Evolutionary conservation across 495 filamentous ascomycete species (phyloP).

Genomic region (Neurospora cerealis): DNA sequence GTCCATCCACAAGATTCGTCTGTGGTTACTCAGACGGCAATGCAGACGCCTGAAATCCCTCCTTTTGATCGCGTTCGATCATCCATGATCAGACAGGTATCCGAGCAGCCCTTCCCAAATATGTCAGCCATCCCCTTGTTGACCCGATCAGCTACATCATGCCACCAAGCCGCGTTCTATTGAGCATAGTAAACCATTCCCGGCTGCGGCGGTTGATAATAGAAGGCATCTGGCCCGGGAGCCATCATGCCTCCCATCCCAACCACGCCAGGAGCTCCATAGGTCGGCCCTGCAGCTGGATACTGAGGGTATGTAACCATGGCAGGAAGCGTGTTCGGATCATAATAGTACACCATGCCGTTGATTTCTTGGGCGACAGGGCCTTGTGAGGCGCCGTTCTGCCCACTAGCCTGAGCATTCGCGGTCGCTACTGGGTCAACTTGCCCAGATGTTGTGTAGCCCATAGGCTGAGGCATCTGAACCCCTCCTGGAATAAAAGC

Average conservation of each 20-base stretch:
- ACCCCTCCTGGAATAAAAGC: constrained; percentile 48
- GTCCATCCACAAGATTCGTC: neutral
- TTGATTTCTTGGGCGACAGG: constrained; percentile 87
- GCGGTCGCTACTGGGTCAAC: constrained; percentile 24
- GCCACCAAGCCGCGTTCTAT: constrained; percentile 4
- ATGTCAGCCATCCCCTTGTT: neutral
- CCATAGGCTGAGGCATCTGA: constrained; percentile 35
- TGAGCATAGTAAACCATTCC: constrained; percentile 50
- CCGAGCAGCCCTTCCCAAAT: neutral
- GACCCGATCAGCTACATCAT: neutral
- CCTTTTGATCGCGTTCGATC: neutral
- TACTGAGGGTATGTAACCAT: constrained; percentile 43
- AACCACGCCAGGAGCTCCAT: constrained; percentile 40
- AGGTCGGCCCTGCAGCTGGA: constrained; percentile 34
- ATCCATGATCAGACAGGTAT: neutral
- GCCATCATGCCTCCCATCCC: constrained; percentile 79
- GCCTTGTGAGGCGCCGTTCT: constrained; percentile 40
- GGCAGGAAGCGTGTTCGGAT: constrained; percentile 58
- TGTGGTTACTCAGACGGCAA: neutral
- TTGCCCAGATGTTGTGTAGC: constrained; percentile 32
- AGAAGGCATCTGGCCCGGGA: constrained; percentile 57
- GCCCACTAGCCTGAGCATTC: constrained; percentile 10
- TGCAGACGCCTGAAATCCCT: neutral
- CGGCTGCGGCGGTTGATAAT: constrained; percentile 55
- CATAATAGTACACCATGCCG: constrained; percentile 93